A percentile compares a stretch with the other conserved stretches of the same genome.
Evolutionary conservation across 768 basidiomycete genomes (phyloP).

Genomic region (Kwoniella newhampshirensis): DNA sequence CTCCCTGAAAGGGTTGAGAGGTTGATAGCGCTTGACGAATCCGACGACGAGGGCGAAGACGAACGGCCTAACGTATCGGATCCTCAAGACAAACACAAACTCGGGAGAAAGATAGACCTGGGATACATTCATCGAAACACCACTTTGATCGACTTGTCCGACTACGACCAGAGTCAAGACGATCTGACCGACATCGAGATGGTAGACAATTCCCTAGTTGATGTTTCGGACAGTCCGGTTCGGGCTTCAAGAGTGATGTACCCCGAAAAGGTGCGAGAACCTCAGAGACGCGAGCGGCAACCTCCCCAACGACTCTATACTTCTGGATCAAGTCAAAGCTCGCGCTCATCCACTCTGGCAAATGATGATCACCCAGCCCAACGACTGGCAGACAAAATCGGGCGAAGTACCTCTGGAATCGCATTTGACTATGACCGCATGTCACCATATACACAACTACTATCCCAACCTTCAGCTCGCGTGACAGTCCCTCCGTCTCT

Average conservation of each 20-base stretch:
- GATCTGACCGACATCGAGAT: conserved; percentile 1
- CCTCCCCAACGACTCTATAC: neutral
- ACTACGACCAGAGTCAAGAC: conserved; percentile 2
- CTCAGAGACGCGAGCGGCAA: neutral
- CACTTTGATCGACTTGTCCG: neutral
- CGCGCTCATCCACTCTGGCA: neutral
- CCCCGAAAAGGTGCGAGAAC: neutral
- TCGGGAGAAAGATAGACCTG: neutral
- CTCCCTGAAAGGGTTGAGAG: no score
- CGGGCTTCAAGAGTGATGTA: neutral
- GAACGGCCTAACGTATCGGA: neutral
- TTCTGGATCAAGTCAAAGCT: neutral
- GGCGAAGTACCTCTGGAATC: neutral
- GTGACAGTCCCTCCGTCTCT: conserved; percentile 17
- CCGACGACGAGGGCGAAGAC: neutral
- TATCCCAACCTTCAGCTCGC: conserved; percentile 23
- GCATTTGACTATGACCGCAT: conserved; percentile 1
- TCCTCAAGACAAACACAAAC: neutral
- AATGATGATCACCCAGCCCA: neutral
- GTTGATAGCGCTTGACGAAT: conserved; percentile 4
- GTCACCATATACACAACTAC: conserved; percentile 27
- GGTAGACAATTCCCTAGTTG: neutral
- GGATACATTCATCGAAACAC: neutral
- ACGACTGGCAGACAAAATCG: neutral
- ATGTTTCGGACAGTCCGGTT: neutral